These are phyloP conservation scores for Dothiorella sarmentorum DNA, from an alignment of 2,329 filamentous ascomycete species.

Conservation along the genomic window DNA sequence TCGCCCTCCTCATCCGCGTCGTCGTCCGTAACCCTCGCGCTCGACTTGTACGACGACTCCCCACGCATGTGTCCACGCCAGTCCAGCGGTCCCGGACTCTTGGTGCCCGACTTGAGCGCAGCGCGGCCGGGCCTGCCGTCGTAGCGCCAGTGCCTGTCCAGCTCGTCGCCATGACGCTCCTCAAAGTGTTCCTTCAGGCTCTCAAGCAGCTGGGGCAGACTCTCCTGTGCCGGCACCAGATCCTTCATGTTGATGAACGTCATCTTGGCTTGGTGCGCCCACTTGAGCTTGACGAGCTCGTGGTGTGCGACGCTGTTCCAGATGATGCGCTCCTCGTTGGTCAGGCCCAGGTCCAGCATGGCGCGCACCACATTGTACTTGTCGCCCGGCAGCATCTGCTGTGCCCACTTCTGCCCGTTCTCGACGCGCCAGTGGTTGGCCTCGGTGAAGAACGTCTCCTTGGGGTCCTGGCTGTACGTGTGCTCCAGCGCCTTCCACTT, in stretches of 20 bases:
- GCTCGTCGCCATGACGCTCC: conserved; percentile 21
- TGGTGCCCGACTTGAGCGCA: conserved; percentile 2
- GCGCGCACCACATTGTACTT: conserved; percentile 40
- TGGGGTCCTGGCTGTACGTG: neutral
- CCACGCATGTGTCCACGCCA: conserved; percentile 10
- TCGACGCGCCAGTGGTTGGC: conserved; percentile 22
- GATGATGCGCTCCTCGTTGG: conserved; percentile 32
- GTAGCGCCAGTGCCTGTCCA: conserved; percentile 20
- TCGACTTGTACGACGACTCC: conserved; percentile 6
- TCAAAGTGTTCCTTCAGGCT: conserved; percentile 26
- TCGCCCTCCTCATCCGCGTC: neutral
- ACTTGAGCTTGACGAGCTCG: conserved; percentile 27
- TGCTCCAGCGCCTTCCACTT: conserved; percentile 56
- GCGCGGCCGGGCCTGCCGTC: conserved; percentile 1
- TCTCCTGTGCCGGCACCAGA: conserved; percentile 20
- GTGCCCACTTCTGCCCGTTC: conserved; percentile 24
- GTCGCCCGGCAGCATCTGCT: conserved; percentile 41
- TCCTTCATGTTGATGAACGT: conserved; percentile 25
- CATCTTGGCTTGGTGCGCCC: conserved; percentile 24
- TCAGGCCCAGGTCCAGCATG: conserved; percentile 26
- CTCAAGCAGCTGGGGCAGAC: conserved; percentile 21
- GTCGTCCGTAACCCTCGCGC: neutral
- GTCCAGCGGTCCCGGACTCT: conserved; percentile 6
- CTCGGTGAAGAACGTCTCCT: conserved; percentile 14
- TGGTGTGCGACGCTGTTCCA: conserved; percentile 33